Evolutionary conservation across 768 basidiomycete species (phyloP).

Genomic region (Suillus lakei): DNA sequence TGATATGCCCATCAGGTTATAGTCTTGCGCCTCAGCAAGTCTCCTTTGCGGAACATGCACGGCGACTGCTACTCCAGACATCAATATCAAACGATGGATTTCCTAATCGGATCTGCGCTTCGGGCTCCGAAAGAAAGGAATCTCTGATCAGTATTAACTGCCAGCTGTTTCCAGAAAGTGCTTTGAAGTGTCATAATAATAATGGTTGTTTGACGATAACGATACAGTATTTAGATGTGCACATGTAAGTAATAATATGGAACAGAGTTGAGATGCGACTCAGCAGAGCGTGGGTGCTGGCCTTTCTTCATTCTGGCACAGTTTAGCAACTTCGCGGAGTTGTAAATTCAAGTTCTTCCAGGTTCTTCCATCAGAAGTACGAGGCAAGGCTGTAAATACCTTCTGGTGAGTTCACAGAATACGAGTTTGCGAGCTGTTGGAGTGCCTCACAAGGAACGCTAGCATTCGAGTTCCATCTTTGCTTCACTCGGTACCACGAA

Average conservation of each 20-base stretch:
- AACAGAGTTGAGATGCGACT: background rate
- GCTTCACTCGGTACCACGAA: background rate
- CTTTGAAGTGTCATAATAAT: background rate
- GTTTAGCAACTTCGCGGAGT: slow-evolving; percentile 1
- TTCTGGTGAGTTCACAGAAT: slow-evolving; percentile 1
- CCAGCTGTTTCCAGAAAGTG: background rate
- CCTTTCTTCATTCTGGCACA: background rate
- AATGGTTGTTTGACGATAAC: background rate
- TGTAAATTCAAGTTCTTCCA: background rate
- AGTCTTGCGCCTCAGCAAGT: background rate
- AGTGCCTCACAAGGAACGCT: background rate
- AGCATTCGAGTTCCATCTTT: background rate
- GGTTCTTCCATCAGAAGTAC: background rate
- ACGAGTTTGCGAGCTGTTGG: background rate
- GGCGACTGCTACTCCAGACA: background rate
- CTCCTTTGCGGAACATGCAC: background rate
- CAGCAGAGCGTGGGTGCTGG: background rate
- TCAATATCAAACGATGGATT: background rate
- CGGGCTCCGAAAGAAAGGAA: background rate
- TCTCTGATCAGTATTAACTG: background rate
- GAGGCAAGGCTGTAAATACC: background rate
- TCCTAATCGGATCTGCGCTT: background rate
- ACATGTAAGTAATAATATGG: background rate
- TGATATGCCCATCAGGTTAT: background rate
- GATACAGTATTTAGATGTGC: slow-evolving; percentile 6